phyloP scores from a whole-genome alignment of 768 basidiomycete genomes.

The Tulasnella sp. region DNA sequence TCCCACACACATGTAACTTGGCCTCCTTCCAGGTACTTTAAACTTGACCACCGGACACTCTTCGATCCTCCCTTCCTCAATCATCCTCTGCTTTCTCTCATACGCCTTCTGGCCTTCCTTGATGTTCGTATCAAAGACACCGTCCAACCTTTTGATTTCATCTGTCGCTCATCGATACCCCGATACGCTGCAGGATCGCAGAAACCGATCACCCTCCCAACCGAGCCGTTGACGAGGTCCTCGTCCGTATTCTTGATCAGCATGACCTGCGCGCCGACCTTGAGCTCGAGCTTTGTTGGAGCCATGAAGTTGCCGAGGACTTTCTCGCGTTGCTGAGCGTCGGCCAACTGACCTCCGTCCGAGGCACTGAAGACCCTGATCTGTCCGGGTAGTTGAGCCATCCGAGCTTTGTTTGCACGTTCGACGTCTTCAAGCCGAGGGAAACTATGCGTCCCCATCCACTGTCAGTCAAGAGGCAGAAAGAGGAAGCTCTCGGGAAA shows the following conservation, averaged over 20 bases:
- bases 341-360: conserved; percentile 56
- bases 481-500: conserved; percentile 14
- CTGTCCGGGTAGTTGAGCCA: conserved; percentile 41
- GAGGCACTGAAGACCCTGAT: conserved; percentile 45
- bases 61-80: conserved; percentile 28
- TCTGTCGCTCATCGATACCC: conserved; percentile 33
- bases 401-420: conserved; percentile 62
- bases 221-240: conserved; percentile 85
- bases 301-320: conserved; percentile 90
- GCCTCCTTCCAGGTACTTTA: conserved; percentile 40
- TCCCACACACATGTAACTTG: conserved; percentile 48
- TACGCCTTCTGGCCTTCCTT: conserved; percentile 19
- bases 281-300: conserved; percentile 56
- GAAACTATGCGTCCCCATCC: conserved; percentile 47
- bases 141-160: conserved; percentile 29
- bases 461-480: not conserved
- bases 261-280: conserved; percentile 80
- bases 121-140: conserved; percentile 18
- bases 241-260: conserved; percentile 92
- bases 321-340: conserved; percentile 56
- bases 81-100: conserved; percentile 23
- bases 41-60: conserved; percentile 57
- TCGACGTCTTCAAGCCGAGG: conserved; percentile 91
- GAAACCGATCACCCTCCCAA: conserved; percentile 79
- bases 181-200: conserved; percentile 42